Base-by-base conservation (phyloP, 1,284 basidiomycete species). In the Abortiporus biennis region DNA sequence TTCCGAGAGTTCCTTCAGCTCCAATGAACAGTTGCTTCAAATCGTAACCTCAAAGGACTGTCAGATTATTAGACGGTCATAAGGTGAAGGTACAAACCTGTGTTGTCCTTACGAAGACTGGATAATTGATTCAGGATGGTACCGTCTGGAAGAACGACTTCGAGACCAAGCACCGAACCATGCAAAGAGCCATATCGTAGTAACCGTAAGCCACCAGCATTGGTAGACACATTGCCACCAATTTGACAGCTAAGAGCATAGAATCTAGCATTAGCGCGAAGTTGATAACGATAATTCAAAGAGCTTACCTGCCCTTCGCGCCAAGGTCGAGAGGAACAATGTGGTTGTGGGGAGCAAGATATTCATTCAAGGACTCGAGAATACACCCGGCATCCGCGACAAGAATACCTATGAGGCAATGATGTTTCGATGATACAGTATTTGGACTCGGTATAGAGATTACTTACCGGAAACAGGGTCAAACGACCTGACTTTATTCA, bases 1-100 rank as follows among this genome's bases (percentile, higher is more conserved):
- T 74, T 36, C 96, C 95, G 23, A 99, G 81, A 0, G 93, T 95
- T 41, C 96, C 96, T 63, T 99, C 96, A 8, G 90, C 86, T 16
- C 96, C 96, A 54, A 99, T 97, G 65, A 99, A 99, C 5, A 99
- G 78, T 62, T 99, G 96, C 65, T 99, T 99, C 38, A 99, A 72
- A 62, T 99, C 96, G 59, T 97, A 95, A n/a, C 95, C 92, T 92
- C 51, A n/a, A 16, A 20, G 38, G 34, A 32, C 2, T n/a, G 20
- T 27, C 9, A 35, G 13, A 38, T 42, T 31, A n/a, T n/a, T n/a
- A n/a, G n/a, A n/a, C n/a, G n/a, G n/a, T n/a, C n/a, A n/a, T n/a
- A n/a, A n/a, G n/a, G n/a, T n/a, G n/a, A n/a, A n/a, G n/a, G n/a
- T 8, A 56, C 73, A 47, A 44, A 86, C 92, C 94, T 2, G 96